Evolutionary conservation across 305 asterid genomes (phyloP), one percentile per base, ranked within the genome.

Genomic region (Nicotiana rustica): DNA sequence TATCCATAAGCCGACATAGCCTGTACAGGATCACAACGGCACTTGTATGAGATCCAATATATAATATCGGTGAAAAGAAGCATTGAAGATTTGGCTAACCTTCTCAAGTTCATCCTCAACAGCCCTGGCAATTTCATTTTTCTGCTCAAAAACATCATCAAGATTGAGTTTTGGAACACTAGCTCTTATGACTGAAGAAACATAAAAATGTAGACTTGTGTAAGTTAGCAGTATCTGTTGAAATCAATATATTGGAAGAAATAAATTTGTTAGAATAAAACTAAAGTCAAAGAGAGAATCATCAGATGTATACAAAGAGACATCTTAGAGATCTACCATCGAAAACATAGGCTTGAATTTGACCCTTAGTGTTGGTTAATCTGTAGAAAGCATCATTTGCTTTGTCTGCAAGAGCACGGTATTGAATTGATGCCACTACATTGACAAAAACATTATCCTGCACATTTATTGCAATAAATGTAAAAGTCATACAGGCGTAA

Each of bases 381-480:
- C 89, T 92, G 90, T 93, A 93, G 80, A 91, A 93, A 33, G 98
- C 98, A 85, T 92, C 97, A 55, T 78, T 81, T 6, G 98, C 98
- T 90, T 93, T 93, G 31, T 88, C 90, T 1, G 92, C 88, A 77
- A 93, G 86, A 78, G 95, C 98, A 10, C 97, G 97, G 82, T 93
- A 93, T 88, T 93, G 97, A 6, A 93, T 78, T 5, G 97, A 92
- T 5, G 97, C 97, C 81, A 93, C 97, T 0, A 92, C 97, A 67
- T 89, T 93, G 81, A 93, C 98, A 81, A 94, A 93, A 9, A 93
- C 98, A 73, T 93, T 92, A 88, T 93, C 98, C 97, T 94, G 90
- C 78, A 83, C n/a, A 67, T 33, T 31, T 1, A 35, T 75, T 75
- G 25, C 44, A 25, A 49, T 25, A 35, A 15, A 49, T 75, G 15